Percentiles rank a stretch among this genome's conserved stretches.
These are phyloP conservation scores for Aspergillus luchuensis DNA, from an alignment of 2,329 filamentous ascomycete genomes.

Conservation along the genomic window DNA sequence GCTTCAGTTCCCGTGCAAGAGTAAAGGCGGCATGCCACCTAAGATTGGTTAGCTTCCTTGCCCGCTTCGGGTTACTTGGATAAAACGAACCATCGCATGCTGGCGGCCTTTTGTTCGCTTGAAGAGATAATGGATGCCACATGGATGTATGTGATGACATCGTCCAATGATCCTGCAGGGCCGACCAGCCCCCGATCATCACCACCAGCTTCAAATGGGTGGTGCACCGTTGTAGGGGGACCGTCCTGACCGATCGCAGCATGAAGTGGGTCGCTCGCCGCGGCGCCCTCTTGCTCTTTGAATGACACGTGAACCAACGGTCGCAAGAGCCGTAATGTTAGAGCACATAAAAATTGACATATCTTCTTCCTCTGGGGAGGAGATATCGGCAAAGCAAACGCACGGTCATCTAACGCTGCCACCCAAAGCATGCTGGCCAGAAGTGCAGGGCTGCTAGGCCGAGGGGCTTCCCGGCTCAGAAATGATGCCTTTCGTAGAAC, in stretches of 20 bases:
- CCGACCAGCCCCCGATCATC: slow-evolving; percentile 47
- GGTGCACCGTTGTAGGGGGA: slow-evolving; percentile 67
- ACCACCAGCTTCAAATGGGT: slow-evolving; percentile 58
- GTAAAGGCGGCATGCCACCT: slow-evolving; percentile 91
- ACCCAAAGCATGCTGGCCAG: slow-evolving; percentile 97
- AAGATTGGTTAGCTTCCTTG: neutral
- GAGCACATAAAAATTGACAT: slow-evolving; percentile 82
- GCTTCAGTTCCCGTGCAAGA: slow-evolving; percentile 80
- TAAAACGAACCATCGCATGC: slow-evolving; percentile 68
- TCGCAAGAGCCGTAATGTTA: slow-evolving; percentile 81
- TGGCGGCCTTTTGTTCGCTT: slow-evolving; percentile 93
- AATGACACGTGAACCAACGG: slow-evolving; percentile 77
- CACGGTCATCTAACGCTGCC: slow-evolving; percentile 88
- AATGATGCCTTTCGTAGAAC: slow-evolving; percentile 87
- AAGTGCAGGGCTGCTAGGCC: slow-evolving; percentile 79
- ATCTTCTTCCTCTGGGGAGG: slow-evolving; percentile 80
- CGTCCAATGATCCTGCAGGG: slow-evolving; percentile 76
- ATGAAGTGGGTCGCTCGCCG: slow-evolving; percentile 45
- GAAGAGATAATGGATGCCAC: slow-evolving; percentile 88
- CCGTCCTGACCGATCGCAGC: slow-evolving; percentile 73
- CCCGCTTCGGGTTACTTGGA: too few species aligned
- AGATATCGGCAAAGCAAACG: slow-evolving; percentile 78
- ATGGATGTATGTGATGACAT: slow-evolving; percentile 90
- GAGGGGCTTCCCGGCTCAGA: slow-evolving; percentile 75
- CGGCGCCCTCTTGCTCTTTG: slow-evolving; percentile 49